A percentile compares a stretch with the other conserved stretches of the same genome.
phyloP scores from a whole-genome alignment of 2,329 filamentous ascomycete species.

The Bipolaris oryzae region DNA sequence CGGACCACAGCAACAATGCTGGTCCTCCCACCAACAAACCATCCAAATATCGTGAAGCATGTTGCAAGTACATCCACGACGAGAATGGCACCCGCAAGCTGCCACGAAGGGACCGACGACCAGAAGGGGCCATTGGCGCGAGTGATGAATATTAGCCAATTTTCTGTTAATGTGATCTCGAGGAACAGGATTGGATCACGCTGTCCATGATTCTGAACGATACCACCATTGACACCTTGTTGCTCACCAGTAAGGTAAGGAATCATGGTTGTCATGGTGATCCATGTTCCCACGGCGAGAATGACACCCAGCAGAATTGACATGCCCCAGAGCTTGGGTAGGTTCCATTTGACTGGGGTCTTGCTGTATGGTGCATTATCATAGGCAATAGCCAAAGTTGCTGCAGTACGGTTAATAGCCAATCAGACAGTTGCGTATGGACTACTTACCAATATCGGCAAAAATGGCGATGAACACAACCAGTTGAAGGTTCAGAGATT shows the following conservation, averaged over 20 bases:
- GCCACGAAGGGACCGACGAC: constrained; percentile 87
- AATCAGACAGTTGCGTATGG: not conserved
- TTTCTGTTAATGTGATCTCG: constrained; percentile 87
- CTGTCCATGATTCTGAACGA: constrained; percentile 86
- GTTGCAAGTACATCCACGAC: constrained; percentile 84
- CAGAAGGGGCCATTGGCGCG: constrained; percentile 92
- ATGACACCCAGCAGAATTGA: constrained; percentile 82
- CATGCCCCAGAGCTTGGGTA: constrained; percentile 93
- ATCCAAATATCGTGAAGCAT: constrained; percentile 84
- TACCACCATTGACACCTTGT: constrained; percentile 73
- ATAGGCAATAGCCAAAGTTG: constrained; percentile 89
- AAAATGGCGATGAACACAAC: constrained; percentile 96
- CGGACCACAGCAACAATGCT: constrained; percentile 84
- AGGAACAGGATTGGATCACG: constrained; percentile 85
- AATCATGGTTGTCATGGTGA: constrained; percentile 85
- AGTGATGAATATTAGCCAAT: constrained; percentile 96
- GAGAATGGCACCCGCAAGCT: constrained; percentile 77
- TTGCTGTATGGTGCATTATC: constrained; percentile 89
- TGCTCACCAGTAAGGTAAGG: constrained; percentile 47
- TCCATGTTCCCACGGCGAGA: constrained; percentile 84
- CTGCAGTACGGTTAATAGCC: constrained; percentile 40
- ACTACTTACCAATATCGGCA: constrained; percentile 68
- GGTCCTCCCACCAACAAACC: constrained; percentile 73
- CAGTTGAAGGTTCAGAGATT: constrained; percentile 80
- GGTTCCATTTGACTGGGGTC: constrained; percentile 91